Conservation (phyloP, 768 basidiomycete species). For the Basidioascus undulatus region DNA sequence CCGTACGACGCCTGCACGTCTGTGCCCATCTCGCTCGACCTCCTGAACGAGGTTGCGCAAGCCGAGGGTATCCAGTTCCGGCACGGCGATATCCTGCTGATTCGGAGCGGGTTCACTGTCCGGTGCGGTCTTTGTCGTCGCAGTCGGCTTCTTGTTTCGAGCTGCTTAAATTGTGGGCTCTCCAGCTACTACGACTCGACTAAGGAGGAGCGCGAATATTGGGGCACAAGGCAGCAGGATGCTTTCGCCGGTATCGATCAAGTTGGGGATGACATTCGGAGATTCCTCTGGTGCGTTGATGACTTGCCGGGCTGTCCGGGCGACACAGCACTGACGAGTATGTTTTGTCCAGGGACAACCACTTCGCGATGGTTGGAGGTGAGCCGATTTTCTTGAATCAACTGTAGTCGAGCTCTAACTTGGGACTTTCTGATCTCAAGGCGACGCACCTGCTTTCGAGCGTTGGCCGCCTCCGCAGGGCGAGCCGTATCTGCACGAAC, state of each 20-base stretch:
- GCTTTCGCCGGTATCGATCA: constrained; percentile 44
- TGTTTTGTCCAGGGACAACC: constrained; percentile 31
- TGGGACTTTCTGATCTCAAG: too few species aligned
- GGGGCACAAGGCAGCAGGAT: constrained; percentile 22
- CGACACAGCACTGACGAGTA: neutral
- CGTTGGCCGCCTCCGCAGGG: neutral
- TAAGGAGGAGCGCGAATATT: constrained; percentile 25
- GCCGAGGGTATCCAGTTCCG: constrained; percentile 34
- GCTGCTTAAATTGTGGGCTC: neutral
- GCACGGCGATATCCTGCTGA: constrained; percentile 34
- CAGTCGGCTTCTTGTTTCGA: neutral
- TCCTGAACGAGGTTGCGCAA: constrained; percentile 34
- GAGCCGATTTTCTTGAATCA: too few species aligned
- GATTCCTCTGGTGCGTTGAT: constrained; percentile 38
- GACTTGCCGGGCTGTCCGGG: neutral
- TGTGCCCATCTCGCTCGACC: constrained; percentile 28
- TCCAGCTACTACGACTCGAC: constrained; percentile 26
- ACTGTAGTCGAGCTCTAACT: too few species aligned
- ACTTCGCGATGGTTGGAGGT: constrained; percentile 43
- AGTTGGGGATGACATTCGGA: constrained; percentile 43
- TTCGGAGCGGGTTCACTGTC: constrained; percentile 38
- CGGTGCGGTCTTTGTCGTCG: neutral
- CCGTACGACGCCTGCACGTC: constrained; percentile 43
- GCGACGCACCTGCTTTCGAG: neutral
- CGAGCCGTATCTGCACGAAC: neutral